Percentiles rank a stretch among this genome's conserved stretches.
These are phyloP conservation scores for Epichloe glyceriae DNA, from an alignment of 2,329 filamentous ascomycete species.

Conservation along the genomic window DNA sequence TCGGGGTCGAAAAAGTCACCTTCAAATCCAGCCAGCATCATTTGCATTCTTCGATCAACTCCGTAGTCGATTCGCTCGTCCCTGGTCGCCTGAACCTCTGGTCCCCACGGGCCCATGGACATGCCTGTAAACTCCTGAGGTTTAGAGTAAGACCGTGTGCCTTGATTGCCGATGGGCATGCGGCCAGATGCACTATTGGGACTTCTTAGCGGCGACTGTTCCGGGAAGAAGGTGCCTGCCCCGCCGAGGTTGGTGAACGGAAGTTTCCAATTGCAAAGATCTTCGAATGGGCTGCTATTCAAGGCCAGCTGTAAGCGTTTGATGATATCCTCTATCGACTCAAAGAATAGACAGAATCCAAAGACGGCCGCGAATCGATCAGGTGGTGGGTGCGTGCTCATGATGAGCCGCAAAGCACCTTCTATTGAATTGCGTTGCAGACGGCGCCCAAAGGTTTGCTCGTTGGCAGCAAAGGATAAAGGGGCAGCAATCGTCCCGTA, in stretches of 20 bases:
- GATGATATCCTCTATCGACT: conserved; percentile 35
- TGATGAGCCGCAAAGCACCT: conserved; percentile 44
- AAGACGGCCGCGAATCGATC: conserved; percentile 45
- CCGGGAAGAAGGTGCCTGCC: conserved; percentile 50
- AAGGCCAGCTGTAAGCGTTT: conserved; percentile 24
- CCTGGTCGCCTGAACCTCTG: conserved; percentile 24
- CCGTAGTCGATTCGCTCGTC: conserved; percentile 28
- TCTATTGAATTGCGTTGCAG: conserved; percentile 56
- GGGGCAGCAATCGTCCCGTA: conserved; percentile 29
- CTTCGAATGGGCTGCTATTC: conserved; percentile 20
- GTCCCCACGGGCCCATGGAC: conserved; percentile 35
- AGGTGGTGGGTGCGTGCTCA: conserved; percentile 33
- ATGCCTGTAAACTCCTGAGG: conserved; percentile 15
- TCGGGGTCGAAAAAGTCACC: conserved; percentile 67
- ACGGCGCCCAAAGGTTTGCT: conserved; percentile 56
- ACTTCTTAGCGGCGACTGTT: conserved; percentile 3
- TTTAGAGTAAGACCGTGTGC: conserved; percentile 14
- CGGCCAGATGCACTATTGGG: background rate
- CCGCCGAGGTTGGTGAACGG: conserved; percentile 56
- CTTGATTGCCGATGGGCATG: conserved; percentile 24
- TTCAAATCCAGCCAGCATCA: conserved; percentile 48
- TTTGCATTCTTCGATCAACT: conserved; percentile 28
- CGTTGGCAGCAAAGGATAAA: conserved; percentile 46
- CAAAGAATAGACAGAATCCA: conserved; percentile 54
- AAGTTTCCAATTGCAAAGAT: conserved; percentile 43